Evolutionary conservation across 208 protist genomes (phyloP).

Genomic region (Trypanosomatidae sp.): DNA sequence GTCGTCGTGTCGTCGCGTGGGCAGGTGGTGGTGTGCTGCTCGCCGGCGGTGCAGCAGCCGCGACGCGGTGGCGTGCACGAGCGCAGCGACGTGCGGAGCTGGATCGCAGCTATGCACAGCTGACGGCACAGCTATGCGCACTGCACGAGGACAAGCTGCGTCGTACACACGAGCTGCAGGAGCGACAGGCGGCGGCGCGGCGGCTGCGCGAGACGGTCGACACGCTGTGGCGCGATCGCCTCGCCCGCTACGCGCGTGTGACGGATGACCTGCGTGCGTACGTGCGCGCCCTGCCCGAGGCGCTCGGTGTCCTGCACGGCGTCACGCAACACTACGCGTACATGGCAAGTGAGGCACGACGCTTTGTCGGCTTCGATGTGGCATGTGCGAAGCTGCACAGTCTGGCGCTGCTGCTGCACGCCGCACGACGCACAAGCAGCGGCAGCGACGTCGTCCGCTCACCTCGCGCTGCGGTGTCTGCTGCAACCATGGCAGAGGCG

Average conservation of each 20-base stretch:
- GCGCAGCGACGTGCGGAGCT: conserved; percentile 36
- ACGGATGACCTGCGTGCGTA: conserved; percentile 53
- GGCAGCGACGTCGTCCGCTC: neutral
- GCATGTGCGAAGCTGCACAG: conserved; percentile 71
- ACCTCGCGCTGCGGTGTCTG: neutral
- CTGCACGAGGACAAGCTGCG: conserved; percentile 28
- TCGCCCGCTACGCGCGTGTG: conserved; percentile 46
- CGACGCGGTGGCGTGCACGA: conserved; percentile 25
- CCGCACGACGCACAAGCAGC: conserved; percentile 12
- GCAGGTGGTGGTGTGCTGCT: conserved; percentile 16
- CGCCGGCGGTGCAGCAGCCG: conserved; percentile 13
- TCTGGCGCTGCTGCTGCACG: conserved; percentile 46
- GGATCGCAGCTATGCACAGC: conserved; percentile 48
- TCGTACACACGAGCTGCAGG: conserved; percentile 14
- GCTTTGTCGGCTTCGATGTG: conserved; percentile 71
- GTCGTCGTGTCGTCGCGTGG: conserved; percentile 6
- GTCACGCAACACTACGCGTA: conserved; percentile 71
- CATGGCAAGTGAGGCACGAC: conserved; percentile 60
- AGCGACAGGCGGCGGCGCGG: conserved; percentile 16
- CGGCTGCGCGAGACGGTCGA: conserved; percentile 43
- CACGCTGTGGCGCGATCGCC: conserved; percentile 55
- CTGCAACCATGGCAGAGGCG: too few species aligned
- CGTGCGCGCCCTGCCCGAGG: conserved; percentile 55
- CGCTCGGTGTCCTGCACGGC: conserved; percentile 43
- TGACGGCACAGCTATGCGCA: conserved; percentile 19